Conservation (phyloP, 257 asterid genomes). For the Henckelia pumila region DNA sequence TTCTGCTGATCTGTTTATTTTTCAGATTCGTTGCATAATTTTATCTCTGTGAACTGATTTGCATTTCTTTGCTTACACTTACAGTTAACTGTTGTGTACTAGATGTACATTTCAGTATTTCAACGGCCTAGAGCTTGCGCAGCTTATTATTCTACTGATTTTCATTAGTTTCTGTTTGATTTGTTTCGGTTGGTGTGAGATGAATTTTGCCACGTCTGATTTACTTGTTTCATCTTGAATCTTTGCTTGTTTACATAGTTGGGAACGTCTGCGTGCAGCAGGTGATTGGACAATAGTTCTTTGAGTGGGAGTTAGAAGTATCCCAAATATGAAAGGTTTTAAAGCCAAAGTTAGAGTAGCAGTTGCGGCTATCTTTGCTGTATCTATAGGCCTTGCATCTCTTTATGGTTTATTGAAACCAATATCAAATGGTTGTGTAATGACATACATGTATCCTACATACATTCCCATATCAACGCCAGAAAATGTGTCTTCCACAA, state of each 20-base stretch:
- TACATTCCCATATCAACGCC: slow-evolving; percentile 78
- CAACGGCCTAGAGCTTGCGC: background rate
- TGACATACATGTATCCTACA: slow-evolving; percentile 99
- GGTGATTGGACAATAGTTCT: slow-evolving; percentile 29
- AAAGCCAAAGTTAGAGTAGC: slow-evolving; percentile 47
- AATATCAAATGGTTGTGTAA: slow-evolving; percentile 75
- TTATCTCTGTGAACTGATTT: background rate
- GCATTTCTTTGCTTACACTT: background rate
- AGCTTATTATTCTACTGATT: background rate
- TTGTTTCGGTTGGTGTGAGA: background rate
- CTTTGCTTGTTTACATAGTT: slow-evolving; percentile 22
- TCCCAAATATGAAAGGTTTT: slow-evolving; percentile 34
- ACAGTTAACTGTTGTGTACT: background rate
- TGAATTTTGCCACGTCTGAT: background rate
- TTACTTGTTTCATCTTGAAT: background rate
- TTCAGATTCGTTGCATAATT: background rate
- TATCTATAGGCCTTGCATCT: slow-evolving; percentile 61
- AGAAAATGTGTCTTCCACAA: slow-evolving; percentile 48
- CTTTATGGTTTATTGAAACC: slow-evolving; percentile 63
- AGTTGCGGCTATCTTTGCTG: slow-evolving; percentile 40
- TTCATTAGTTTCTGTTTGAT: no score
- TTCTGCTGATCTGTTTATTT: background rate
- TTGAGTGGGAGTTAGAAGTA: slow-evolving; percentile 25
- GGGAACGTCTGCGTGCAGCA: slow-evolving; percentile 23
- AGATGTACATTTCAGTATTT: background rate